A percentile compares a stretch with the other conserved stretches of the same genome.
Conservation (phyloP, 192 early-diverging fungal genomes). For the Umbelopsis sp. region DNA sequence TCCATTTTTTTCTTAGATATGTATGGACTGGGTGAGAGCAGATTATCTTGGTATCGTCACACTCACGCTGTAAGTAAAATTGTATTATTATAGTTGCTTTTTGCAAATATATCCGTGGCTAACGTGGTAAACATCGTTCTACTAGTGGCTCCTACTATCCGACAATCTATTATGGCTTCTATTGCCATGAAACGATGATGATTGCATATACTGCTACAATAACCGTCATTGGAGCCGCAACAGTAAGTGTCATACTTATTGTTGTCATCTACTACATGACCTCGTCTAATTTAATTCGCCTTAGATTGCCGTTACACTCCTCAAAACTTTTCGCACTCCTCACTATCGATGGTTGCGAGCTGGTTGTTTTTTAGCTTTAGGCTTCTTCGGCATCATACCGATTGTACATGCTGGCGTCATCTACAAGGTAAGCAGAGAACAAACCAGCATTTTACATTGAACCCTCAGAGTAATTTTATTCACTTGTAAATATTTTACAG, state of each 20-base stretch:
- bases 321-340: conserved; percentile 67
- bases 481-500: background rate
- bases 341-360: conserved; percentile 82
- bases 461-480: background rate
- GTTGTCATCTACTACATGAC: background rate
- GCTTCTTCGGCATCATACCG: conserved; percentile 75
- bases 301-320: conserved; percentile 56
- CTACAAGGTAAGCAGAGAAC: conserved; percentile 66
- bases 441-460: background rate
- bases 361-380: conserved; percentile 77
- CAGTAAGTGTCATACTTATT: conserved; percentile 38
- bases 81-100: no score
- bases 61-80: background rate
- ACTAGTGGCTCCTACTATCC: conserved; percentile 35
- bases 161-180: conserved; percentile 38
- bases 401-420: conserved; percentile 61
- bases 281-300: conserved; percentile 9
- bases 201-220: conserved; percentile 31
- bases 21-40: conserved; percentile 15
- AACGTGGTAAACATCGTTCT: background rate
- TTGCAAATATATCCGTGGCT: background rate
- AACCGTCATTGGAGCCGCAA: conserved; percentile 60
- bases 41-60: conserved; percentile 17
- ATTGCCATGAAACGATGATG: conserved; percentile 39
- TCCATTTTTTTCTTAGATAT: background rate